phyloP scores from a whole-genome alignment of 179 eudicot genomes.

The Sideroxylon spinosum region DNA sequence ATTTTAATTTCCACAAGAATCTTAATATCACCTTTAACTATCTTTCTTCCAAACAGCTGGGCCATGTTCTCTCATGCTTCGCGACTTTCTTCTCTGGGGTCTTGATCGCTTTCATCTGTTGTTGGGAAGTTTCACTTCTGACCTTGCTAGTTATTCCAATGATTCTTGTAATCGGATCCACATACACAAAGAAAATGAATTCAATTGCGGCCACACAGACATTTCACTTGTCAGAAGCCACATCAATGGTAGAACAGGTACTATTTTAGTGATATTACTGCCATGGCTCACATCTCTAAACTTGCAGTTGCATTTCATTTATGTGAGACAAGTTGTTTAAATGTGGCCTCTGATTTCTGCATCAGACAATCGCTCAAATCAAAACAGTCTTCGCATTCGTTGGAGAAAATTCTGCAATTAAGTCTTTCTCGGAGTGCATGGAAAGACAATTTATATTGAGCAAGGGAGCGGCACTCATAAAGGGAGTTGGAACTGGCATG shows the following conservation, averaged over 20 bases:
- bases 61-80: constrained; percentile 42
- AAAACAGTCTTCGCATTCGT: constrained; percentile 52
- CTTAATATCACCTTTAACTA: constrained; percentile 3
- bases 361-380: constrained; percentile 45
- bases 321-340: neutral
- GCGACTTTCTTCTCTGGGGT: constrained; percentile 46
- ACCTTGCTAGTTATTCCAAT: constrained; percentile 41
- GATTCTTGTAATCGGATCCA: constrained; percentile 43
- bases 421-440: constrained; percentile 41
- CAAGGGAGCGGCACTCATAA: constrained; percentile 41
- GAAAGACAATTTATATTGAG: constrained; percentile 30
- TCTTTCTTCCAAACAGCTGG: constrained; percentile 29
- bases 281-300: neutral
- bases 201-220: constrained; percentile 32
- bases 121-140: constrained; percentile 53
- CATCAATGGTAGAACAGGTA: constrained; percentile 53
- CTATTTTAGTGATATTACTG: neutral
- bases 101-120: constrained; percentile 37
- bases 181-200: constrained; percentile 48
- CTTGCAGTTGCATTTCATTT: neutral
- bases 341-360: neutral
- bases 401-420: constrained; percentile 41
- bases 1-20: neutral
- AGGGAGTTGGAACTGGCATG: constrained; percentile 47
- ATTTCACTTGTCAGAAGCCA: constrained; percentile 37